These are phyloP conservation scores for Cyclotella baltica DNA, from an alignment of 108 stramenopile species.

Conservation along the genomic window DNA sequence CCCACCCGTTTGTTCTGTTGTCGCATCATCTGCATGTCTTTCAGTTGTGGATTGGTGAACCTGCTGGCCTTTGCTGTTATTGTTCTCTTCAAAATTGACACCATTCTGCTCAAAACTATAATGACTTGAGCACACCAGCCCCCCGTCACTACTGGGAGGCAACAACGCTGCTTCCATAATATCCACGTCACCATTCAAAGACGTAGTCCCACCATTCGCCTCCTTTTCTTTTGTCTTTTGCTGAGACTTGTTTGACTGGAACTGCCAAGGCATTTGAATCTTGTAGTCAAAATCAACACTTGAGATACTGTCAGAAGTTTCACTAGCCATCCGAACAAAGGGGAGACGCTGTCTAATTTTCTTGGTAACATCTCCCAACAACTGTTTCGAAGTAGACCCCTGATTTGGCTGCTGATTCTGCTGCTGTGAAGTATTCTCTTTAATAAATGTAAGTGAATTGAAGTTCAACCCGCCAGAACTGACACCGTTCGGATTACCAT, in stretches of 20 bases:
- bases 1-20: constrained; percentile 33
- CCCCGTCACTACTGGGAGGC: constrained; percentile 19
- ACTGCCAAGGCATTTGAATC: neutral
- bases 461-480: neutral
- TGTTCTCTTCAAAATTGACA: no score
- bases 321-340: neutral
- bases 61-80: no score
- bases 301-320: neutral
- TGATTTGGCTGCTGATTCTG: neutral
- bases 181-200: neutral
- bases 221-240: neutral
- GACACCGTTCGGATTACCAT: neutral
- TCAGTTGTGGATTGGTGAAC: neutral
- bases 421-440: neutral
- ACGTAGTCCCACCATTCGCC: neutral
- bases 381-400: neutral
- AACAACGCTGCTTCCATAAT: constrained; percentile 17
- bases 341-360: constrained; percentile 23
- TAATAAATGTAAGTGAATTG: neutral
- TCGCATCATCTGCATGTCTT: neutral
- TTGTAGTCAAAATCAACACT: neutral
- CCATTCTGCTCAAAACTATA: no score
- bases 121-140: no score
- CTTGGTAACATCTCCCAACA: neutral
- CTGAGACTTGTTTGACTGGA: neutral